phyloP scores from a whole-genome alignment of 208 protist species.

The Leishmania braziliensis region DNA sequence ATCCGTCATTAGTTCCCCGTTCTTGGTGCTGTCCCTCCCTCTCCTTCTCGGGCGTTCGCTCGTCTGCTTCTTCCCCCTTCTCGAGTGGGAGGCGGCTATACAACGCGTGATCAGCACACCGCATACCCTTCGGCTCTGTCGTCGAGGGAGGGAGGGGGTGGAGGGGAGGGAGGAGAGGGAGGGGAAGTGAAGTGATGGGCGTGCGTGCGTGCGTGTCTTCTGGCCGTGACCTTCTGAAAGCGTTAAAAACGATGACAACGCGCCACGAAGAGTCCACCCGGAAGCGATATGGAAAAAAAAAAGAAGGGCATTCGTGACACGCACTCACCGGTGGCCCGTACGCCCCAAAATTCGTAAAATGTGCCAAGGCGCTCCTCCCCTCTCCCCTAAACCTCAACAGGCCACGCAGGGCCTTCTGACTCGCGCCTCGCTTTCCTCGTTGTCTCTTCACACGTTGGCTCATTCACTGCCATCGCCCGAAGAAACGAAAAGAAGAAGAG shows the following conservation, averaged over 20 bases:
- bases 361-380: background rate
- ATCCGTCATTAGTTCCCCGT: too few species aligned
- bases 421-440: background rate
- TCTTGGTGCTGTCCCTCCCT: too few species aligned
- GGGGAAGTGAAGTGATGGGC: too few species aligned
- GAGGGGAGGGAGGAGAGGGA: too few species aligned
- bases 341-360: too few species aligned
- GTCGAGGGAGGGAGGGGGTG: too few species aligned
- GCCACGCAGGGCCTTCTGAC: background rate
- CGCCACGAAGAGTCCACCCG: background rate
- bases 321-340: background rate
- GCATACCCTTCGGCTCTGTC: too few species aligned
- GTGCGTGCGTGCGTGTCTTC: too few species aligned
- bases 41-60: too few species aligned
- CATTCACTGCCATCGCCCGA: background rate
- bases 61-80: too few species aligned
- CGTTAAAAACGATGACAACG: background rate
- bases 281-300: background rate
- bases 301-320: background rate
- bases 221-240: background rate
- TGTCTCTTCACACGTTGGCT: background rate
- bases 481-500: background rate
- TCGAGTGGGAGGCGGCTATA: too few species aligned
- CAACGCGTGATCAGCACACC: too few species aligned
- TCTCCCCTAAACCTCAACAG: background rate